Percentiles rank a stretch among this genome's conserved stretches.
phyloP scores from a whole-genome alignment of 345 rosid species.

The Eucalyptus dawsonii region DNA sequence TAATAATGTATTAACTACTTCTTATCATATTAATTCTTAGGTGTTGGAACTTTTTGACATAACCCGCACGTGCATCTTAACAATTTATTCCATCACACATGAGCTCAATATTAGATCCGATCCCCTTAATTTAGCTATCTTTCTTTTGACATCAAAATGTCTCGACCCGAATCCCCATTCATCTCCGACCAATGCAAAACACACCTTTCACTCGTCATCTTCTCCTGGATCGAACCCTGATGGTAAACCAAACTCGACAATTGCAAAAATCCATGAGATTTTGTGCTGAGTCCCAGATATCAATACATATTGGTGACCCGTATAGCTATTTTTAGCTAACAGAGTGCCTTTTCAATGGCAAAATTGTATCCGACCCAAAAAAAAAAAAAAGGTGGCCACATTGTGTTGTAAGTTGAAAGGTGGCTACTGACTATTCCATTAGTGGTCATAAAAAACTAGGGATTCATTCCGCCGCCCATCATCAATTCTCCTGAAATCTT shows the following conservation, averaged over 20 bases:
- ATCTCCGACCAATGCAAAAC: background rate
- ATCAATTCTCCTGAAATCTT: background rate
- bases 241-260: background rate
- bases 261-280: background rate
- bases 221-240: background rate
- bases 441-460: background rate
- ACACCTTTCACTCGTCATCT: background rate
- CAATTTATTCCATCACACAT: background rate
- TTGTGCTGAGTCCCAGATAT: background rate
- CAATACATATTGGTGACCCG: background rate
- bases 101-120: accelerated
- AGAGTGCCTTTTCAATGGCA: background rate
- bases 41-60: accelerated
- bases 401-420: background rate
- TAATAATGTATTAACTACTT: background rate
- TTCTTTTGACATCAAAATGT: background rate
- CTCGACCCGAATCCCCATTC: background rate
- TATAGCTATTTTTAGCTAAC: background rate
- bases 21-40: background rate
- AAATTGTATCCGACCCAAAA: background rate
- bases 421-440: background rate
- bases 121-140: background rate
- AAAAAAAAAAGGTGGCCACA: too few relatives aligned
- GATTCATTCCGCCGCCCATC: background rate
- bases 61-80: accelerated